Base-by-base conservation (phyloP, 2,329 filamentous ascomycete species). In the Stachybotrys chlorohalonatus region DNA sequence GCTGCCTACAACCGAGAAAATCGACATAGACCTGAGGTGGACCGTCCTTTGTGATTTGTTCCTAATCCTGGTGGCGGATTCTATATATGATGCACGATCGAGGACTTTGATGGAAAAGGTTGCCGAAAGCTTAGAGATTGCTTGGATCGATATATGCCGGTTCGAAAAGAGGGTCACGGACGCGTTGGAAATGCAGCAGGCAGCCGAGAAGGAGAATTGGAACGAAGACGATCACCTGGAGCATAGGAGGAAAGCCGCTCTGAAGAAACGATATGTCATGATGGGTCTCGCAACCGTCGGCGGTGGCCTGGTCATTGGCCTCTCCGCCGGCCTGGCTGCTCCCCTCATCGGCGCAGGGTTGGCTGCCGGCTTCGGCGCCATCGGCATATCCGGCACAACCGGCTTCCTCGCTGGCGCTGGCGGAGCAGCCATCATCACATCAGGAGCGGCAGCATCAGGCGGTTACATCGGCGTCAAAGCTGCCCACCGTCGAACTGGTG, bases 131-230 rank as follows among this genome's bases (percentile, higher is more conserved):
- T 80, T 99, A 62, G 84, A 89, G 47, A 86, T 99, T 7, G 81
- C 86, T 11, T 95, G 90, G 90, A 77, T 95, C 53, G 94, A 99
- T 60, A 95, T 97, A 55, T 95, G 91, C 70, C 85, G 90, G 46
- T 99, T 99, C 65, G 94, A 99, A 73, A 97, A 96, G 73, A 87
- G 91, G 53, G 90, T 99, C 6, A 96, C 94, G 7, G 94, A 99
- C 70, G 91, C 94, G 1, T 76, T 99, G 24, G 94, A 99, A 70
- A 96, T 99, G 90, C 93, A 97, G 71, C 91, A 97, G 70, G 85
- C 89, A 50, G 90, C 90, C 6, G 88, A 91, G 59, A 95, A 93
- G 64, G 94, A 99, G 72, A 96, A 93, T 59, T 99, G 94, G 94
- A 95, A 96, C 61, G 94, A 99, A 69, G 87, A 94, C 11, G 90